Conservation (phyloP, 257 asterid species). For the Primulina tabacum region DNA sequence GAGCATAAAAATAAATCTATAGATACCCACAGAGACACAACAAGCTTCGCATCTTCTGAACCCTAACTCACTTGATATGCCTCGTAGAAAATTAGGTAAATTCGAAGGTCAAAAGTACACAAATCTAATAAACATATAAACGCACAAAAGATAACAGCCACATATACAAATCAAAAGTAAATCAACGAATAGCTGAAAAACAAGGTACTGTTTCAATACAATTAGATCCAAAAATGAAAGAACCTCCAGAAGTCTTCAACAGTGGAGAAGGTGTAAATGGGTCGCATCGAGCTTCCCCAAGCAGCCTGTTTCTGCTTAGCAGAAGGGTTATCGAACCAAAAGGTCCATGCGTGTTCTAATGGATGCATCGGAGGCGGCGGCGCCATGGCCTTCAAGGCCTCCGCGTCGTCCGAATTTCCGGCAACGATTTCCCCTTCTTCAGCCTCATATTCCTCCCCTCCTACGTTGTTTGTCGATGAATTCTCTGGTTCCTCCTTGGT, state of each 20-base stretch:
- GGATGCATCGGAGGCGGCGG: slow-evolving; percentile 30
- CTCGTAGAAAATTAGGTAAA: neutral
- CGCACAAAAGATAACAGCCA: neutral
- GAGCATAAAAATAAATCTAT: neutral
- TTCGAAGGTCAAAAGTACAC: slow-evolving; percentile 9
- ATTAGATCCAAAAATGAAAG: neutral
- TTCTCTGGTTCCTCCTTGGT: slow-evolving; percentile 26
- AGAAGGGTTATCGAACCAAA: slow-evolving; percentile 41
- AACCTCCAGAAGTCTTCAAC: slow-evolving; percentile 55
- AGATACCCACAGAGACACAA: neutral
- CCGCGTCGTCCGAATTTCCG: slow-evolving; percentile 26
- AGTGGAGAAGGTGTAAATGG: slow-evolving; percentile 50
- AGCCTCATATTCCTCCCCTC: slow-evolving; percentile 16
- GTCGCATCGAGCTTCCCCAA: slow-evolving; percentile 45
- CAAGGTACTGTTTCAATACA: neutral
- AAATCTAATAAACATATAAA: neutral
- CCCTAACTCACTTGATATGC: slow-evolving; percentile 2
- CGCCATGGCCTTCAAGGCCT: slow-evolving; percentile 18
- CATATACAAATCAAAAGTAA: neutral
- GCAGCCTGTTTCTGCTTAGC: slow-evolving; percentile 30
- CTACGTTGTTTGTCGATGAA: slow-evolving; percentile 6
- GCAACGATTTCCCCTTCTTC: slow-evolving; percentile 28
- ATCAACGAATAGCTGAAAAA: neutral
- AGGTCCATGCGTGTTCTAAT: slow-evolving; percentile 45
- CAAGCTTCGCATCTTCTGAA: neutral